phyloP scores from a whole-genome alignment of 2,329 filamentous ascomycete species.

The Verticillium tricorpus region DNA sequence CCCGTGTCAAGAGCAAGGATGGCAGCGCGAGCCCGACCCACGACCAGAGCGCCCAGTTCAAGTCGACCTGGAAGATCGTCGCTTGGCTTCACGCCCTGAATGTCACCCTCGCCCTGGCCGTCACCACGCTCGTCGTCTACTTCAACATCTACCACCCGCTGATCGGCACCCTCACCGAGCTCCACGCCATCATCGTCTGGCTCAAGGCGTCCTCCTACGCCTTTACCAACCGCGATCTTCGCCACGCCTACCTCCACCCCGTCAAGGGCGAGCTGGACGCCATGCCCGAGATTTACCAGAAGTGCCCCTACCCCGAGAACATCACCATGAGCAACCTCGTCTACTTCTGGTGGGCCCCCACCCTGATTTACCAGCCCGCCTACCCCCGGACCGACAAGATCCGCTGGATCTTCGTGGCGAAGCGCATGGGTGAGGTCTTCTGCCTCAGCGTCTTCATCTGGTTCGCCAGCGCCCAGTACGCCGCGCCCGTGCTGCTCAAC shows the following conservation, averaged over 20 bases:
- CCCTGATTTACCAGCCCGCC: constrained; percentile 91
- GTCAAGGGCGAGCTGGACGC: constrained; percentile 59
- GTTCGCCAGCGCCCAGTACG: constrained; percentile 92
- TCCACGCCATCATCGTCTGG: constrained; percentile 93
- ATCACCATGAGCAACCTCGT: constrained; percentile 82
- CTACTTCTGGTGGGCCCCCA: constrained; percentile 98
- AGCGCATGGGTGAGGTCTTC: constrained; percentile 73
- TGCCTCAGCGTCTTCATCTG: constrained; percentile 86
- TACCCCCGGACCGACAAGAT: constrained; percentile 82
- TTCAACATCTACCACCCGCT: constrained; percentile 88
- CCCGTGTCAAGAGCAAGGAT: constrained; percentile 49
- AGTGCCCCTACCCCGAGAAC: constrained; percentile 85
- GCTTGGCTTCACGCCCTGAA: constrained; percentile 80
- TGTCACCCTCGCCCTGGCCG: constrained; percentile 71
- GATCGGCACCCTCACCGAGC: constrained; percentile 84
- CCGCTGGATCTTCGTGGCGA: constrained; percentile 82
- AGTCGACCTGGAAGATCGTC: constrained; percentile 73
- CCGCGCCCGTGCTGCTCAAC: constrained; percentile 82
- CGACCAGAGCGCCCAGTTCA: constrained; percentile 62
- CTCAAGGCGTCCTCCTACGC: constrained; percentile 95
- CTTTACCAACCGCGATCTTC: constrained; percentile 91
- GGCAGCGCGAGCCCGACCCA: constrained; percentile 52
- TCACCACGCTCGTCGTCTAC: constrained; percentile 85
- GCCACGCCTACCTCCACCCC: constrained; percentile 83
- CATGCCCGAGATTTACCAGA: constrained; percentile 75